Evolutionary conservation across 106 monocot genomes (phyloP).

Genomic region (Iris macrosiphon): DNA sequence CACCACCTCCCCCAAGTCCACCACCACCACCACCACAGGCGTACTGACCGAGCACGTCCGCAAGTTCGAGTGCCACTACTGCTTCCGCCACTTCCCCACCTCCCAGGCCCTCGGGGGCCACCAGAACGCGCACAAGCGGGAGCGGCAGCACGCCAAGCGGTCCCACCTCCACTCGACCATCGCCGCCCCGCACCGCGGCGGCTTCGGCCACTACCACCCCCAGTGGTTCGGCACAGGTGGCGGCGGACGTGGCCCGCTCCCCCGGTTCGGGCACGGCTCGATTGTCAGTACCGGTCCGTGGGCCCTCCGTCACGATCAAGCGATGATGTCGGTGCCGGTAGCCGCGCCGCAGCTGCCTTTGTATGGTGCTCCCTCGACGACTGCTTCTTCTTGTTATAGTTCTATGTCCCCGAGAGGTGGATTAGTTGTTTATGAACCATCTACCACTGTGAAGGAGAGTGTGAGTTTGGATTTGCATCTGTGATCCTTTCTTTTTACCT

Average conservation of each 20-base stretch:
- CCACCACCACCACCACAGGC: not conserved
- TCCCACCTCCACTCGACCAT: slow-evolving; percentile 7
- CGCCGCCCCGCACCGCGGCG: not conserved
- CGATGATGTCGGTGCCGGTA: not conserved
- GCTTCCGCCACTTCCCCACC: slow-evolving; percentile 65
- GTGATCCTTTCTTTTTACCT: no score
- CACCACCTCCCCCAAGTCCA: not conserved
- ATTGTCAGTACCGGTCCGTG: slow-evolving; percentile 29
- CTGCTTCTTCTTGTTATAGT: slow-evolving; percentile 12
- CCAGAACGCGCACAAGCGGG: slow-evolving; percentile 83
- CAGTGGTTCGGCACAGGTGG: not conserved
- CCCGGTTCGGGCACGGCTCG: slow-evolving; percentile 13
- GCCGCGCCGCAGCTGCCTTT: not conserved
- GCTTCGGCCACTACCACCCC: not conserved
- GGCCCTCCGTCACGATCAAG: slow-evolving; percentile 4
- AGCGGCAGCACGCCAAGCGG: slow-evolving; percentile 63
- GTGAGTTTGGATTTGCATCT: slow-evolving; percentile 67
- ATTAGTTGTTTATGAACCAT: not conserved
- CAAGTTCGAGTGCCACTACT: slow-evolving; percentile 83
- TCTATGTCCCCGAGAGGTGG: slow-evolving; percentile 1
- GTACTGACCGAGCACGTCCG: slow-evolving; percentile 8
- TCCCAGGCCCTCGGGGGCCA: slow-evolving; percentile 80
- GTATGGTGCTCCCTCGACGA: not conserved
- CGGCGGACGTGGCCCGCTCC: not conserved
- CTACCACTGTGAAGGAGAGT: slow-evolving; percentile 18